phyloP scores from a whole-genome alignment of 805 yeast species.

The Millerozyma acaciae region DNA sequence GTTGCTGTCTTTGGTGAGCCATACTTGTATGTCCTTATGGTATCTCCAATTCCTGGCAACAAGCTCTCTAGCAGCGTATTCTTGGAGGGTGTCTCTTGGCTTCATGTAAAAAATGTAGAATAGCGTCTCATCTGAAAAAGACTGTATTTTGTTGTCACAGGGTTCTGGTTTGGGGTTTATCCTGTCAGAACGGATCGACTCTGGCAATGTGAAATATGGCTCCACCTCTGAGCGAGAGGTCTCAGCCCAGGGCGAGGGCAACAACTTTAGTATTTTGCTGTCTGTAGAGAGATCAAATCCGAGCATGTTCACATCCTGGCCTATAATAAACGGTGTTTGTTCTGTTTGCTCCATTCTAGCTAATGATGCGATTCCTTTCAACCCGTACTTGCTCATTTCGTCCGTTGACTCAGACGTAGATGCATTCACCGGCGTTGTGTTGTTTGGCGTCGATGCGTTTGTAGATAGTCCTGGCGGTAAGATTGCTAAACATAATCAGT shows the following conservation, averaged over 20 bases:
- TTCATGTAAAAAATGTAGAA: constrained; percentile 91
- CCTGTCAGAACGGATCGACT: constrained; percentile 27
- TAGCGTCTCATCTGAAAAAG: constrained; percentile 85
- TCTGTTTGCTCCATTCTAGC: constrained; percentile 62
- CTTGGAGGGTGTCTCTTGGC: constrained; percentile 91
- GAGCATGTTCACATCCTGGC: constrained; percentile 65
- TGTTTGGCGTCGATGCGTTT: constrained; percentile 4
- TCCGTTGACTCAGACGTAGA: constrained; percentile 6
- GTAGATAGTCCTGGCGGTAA: constrained; percentile 27
- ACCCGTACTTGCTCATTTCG: constrained; percentile 63
- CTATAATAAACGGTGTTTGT: constrained; percentile 63
- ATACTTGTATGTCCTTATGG: constrained; percentile 91
- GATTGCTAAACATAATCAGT: constrained; percentile 12
- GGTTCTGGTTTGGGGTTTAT: constrained; percentile 40
- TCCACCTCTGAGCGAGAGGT: constrained; percentile 87
- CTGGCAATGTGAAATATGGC: constrained; percentile 71
- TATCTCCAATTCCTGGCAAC: constrained; percentile 94
- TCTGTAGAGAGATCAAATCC: constrained; percentile 57
- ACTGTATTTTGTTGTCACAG: constrained; percentile 47
- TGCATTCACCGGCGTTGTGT: constrained; percentile 31
- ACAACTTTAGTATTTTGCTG: constrained; percentile 53
- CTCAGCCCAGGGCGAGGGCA: constrained; percentile 95
- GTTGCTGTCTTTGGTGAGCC: constrained; percentile 92
- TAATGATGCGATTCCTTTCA: constrained; percentile 58
- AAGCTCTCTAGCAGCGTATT: constrained; percentile 86